Percentiles rank a stretch among this genome's conserved stretches.
phyloP scores from a whole-genome alignment of 768 basidiomycete genomes.

The Chiua virens region DNA sequence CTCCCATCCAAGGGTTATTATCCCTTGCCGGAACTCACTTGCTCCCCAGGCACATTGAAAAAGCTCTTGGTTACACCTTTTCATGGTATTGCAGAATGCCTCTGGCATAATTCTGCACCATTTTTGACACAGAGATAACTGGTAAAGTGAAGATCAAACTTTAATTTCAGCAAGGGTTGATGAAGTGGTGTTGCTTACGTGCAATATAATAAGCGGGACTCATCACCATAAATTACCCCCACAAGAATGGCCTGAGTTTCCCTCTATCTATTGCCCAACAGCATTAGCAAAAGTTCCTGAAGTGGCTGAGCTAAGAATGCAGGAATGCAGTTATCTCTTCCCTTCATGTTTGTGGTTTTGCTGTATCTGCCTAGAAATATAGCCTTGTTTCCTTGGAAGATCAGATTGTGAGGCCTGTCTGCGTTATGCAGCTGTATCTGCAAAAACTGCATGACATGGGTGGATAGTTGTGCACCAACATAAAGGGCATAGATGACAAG shows the following conservation, averaged over 20 bases:
- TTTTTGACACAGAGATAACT: neutral
- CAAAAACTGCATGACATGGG: neutral
- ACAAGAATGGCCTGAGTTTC: neutral
- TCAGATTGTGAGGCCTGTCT: neutral
- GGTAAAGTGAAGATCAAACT: neutral
- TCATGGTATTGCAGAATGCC: neutral
- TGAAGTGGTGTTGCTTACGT: too few relatives aligned
- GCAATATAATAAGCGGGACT: neutral
- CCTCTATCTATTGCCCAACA: neutral
- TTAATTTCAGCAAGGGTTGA: too few relatives aligned
- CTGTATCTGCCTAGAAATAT: conserved; percentile 2
- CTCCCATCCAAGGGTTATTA: neutral
- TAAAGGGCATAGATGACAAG: neutral
- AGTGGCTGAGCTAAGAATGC: neutral
- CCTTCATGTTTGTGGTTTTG: conserved; percentile 2
- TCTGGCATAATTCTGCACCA: neutral
- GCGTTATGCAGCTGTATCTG: conserved; percentile 5
- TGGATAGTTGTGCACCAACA: conserved; percentile 1
- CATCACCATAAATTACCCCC: neutral
- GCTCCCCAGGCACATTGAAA: conserved; percentile 6
- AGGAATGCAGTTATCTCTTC: neutral
- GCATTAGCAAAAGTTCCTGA: neutral
- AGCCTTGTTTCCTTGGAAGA: conserved; percentile 2
- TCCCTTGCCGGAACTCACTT: conserved; percentile 2
- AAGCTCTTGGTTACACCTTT: neutral